These are phyloP conservation scores for Lipomyces yamadae DNA, from an alignment of 805 yeast genomes.

Conservation along the genomic window DNA sequence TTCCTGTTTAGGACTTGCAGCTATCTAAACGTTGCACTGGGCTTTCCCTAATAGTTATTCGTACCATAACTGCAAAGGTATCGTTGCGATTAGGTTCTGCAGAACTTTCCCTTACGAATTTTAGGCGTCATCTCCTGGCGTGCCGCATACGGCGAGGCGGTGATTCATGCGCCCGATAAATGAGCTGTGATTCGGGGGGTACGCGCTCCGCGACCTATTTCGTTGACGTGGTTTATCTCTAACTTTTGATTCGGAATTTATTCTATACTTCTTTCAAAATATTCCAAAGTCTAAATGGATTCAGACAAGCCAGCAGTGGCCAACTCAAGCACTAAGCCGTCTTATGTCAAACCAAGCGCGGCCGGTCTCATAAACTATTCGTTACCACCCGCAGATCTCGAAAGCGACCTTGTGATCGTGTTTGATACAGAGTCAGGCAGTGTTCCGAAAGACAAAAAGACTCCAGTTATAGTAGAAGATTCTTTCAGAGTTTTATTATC, in stretches of 20 bases:
- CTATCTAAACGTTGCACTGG: no score
- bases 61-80: neutral
- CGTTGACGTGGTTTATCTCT: neutral
- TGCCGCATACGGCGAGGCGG: neutral
- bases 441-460: conserved; percentile 15
- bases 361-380: neutral
- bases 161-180: no score
- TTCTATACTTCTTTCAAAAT: neutral
- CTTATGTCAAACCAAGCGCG: neutral
- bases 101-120: neutral
- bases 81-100: neutral
- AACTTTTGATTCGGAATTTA: neutral
- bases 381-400: conserved; percentile 25
- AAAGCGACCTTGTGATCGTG: conserved; percentile 25
- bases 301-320: neutral
- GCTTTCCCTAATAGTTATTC: neutral
- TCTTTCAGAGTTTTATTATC: conserved; percentile 12
- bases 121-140: neutral
- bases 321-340: neutral
- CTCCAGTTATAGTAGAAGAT: conserved; percentile 11
- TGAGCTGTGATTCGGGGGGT: no score
- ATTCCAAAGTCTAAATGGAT: neutral
- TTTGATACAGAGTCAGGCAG: conserved; percentile 19
- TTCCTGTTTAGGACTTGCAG: no score
- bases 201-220: neutral